These are phyloP conservation scores for Fusarium brachygibbosum DNA, from an alignment of 2,329 filamentous ascomycete genomes.

Conservation along the genomic window DNA sequence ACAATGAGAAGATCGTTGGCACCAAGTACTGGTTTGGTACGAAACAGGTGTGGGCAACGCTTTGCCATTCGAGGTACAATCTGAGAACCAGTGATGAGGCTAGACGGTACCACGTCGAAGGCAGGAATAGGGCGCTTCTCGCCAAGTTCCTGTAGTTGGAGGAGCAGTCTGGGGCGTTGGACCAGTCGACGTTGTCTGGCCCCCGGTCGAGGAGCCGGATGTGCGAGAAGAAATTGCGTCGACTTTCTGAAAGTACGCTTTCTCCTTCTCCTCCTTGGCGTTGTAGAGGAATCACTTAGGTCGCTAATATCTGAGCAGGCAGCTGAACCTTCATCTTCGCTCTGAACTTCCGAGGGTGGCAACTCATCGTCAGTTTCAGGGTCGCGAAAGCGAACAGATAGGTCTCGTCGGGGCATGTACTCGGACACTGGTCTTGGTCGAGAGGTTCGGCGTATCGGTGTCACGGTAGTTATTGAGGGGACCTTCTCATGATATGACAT, in stretches of 20 bases:
- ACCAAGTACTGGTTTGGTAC: slow-evolving; percentile 72
- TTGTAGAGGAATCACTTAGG: slow-evolving; percentile 61
- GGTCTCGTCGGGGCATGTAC: slow-evolving; percentile 56
- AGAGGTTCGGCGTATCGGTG: slow-evolving; percentile 39
- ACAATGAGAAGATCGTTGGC: slow-evolving; percentile 79
- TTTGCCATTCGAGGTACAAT: slow-evolving; percentile 71
- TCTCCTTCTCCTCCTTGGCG: slow-evolving; percentile 55
- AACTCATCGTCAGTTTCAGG: slow-evolving; percentile 51
- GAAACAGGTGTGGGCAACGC: slow-evolving; percentile 74
- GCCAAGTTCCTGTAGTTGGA: slow-evolving; percentile 78
- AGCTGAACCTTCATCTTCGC: slow-evolving; percentile 64
- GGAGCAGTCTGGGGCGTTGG: slow-evolving; percentile 75
- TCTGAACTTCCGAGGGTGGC: slow-evolving; percentile 46
- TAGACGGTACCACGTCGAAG: slow-evolving; percentile 80
- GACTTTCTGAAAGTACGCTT: slow-evolving; percentile 66
- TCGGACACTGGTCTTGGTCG: slow-evolving; percentile 56
- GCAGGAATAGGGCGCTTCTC: slow-evolving; percentile 74
- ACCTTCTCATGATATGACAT: slow-evolving; percentile 48
- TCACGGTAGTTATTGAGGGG: slow-evolving; percentile 27
- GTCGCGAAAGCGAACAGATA: slow-evolving; percentile 63
- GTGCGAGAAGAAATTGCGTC: slow-evolving; percentile 76
- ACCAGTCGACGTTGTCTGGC: slow-evolving; percentile 75
- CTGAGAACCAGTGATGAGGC: slow-evolving; percentile 67
- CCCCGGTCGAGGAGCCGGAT: slow-evolving; percentile 71
- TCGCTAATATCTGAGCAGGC: slow-evolving; percentile 60